phyloP scores from a whole-genome alignment of 2,329 filamentous ascomycete species.

The Fusarium pseudocircinatum region DNA sequence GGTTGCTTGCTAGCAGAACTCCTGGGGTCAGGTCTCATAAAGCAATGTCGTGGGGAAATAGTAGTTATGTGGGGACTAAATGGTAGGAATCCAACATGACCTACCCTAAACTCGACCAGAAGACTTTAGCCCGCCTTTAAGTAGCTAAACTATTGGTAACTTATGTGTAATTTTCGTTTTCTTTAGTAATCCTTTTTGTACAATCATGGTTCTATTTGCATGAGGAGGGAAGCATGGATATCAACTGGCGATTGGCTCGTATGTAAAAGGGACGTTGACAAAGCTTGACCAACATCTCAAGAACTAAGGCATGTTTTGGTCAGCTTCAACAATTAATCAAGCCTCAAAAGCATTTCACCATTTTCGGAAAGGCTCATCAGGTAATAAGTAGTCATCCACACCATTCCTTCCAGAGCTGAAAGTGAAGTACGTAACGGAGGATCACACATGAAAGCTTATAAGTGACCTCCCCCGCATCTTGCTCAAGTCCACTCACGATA shows the following conservation, averaged over 20 bases:
- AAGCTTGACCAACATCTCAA: not conserved
- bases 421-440: conserved; percentile 4
- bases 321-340: not conserved
- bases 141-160: not conserved
- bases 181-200: not conserved
- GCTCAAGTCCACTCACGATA: not conserved
- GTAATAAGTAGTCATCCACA: conserved; percentile 26
- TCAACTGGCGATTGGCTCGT: not conserved
- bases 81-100: not conserved
- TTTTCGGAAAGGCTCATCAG: conserved; percentile 15
- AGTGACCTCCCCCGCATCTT: conserved; percentile 24
- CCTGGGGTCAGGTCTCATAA: not conserved
- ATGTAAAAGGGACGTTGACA: not conserved
- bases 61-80: not conserved
- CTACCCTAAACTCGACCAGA: not conserved
- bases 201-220: too few species aligned
- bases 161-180: not conserved
- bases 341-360: not conserved
- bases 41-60: not conserved
- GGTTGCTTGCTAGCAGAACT: not conserved
- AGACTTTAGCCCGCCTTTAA: not conserved
- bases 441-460: conserved; percentile 32
- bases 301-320: not conserved
- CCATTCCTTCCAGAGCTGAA: conserved; percentile 9
- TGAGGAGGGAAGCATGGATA: not conserved